Conservation (phyloP, 2,329 filamentous ascomycete species). For the Colletotrichum chlorophyti region DNA sequence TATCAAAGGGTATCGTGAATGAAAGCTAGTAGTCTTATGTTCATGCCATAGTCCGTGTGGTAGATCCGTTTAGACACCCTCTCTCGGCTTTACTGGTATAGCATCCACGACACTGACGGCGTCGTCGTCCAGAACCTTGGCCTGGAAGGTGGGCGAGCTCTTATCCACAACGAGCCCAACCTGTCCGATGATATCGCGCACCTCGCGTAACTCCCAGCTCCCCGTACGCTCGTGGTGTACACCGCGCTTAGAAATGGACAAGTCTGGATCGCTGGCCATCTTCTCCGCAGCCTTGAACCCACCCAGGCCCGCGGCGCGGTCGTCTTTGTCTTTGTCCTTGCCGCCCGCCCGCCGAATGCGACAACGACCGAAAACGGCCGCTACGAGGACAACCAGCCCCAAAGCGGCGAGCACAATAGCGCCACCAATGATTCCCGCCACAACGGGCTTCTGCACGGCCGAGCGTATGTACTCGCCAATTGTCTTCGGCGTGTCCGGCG, state of each 20-base stretch:
- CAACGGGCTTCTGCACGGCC: conserved; percentile 37
- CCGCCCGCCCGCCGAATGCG: conserved; percentile 35
- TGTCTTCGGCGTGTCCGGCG: background rate
- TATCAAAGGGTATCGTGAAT: conserved; percentile 29
- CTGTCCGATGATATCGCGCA: conserved; percentile 26
- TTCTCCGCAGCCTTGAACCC: conserved; percentile 55
- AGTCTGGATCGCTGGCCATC: conserved; percentile 50
- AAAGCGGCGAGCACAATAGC: conserved; percentile 44
- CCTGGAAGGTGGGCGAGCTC: conserved; percentile 26
- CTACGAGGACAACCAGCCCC: conserved; percentile 39
- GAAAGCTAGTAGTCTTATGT: conserved; percentile 9
- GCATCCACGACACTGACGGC: conserved; percentile 41
- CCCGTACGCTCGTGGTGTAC: conserved; percentile 52
- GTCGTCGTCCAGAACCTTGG: conserved; percentile 39
- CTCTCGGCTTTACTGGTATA: conserved; percentile 45
- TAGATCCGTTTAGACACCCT: conserved; percentile 41
- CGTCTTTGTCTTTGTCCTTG: background rate
- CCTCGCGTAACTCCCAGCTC: conserved; percentile 54
- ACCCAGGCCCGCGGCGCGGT: conserved; percentile 33
- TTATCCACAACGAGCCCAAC: conserved; percentile 34
- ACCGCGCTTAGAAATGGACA: conserved; percentile 42
- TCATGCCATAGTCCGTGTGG: background rate
- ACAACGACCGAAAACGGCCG: conserved; percentile 42
- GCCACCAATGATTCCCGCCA: conserved; percentile 56
- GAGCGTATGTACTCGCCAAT: background rate